Evolutionary conservation across 192 early-diverging fungal species (phyloP).

Genomic region (Helicostylum pulchrum): DNA sequence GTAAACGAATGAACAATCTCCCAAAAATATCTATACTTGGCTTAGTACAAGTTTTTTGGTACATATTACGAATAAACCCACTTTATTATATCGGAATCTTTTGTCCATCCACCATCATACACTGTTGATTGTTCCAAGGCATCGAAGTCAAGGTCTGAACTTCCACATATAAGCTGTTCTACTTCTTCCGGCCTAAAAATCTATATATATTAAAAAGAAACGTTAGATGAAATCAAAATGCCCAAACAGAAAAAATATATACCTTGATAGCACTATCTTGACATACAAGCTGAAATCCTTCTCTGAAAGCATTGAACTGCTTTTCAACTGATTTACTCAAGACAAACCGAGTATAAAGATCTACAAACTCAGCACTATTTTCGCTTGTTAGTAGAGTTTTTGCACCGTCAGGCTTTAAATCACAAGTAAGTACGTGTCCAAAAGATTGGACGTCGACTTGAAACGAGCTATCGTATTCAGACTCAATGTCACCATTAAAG

Average conservation of each 20-base stretch:
- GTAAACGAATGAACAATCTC: slow-evolving; percentile 76
- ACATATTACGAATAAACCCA: slow-evolving; percentile 18
- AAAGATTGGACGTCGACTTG: slow-evolving; percentile 70
- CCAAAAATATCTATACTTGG: slow-evolving; percentile 69
- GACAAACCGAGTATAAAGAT: slow-evolving; percentile 75
- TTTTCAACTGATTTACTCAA: slow-evolving; percentile 66
- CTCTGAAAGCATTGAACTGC: slow-evolving; percentile 76
- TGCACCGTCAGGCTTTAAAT: slow-evolving; percentile 66
- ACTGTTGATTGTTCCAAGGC: slow-evolving; percentile 73
- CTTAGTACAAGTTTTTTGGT: neutral
- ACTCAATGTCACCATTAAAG: slow-evolving; percentile 66
- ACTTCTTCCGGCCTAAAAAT: slow-evolving; percentile 87
- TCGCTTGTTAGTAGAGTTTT: slow-evolving; percentile 60
- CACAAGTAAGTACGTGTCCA: slow-evolving; percentile 58
- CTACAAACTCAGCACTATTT: slow-evolving; percentile 82
- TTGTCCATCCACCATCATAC: slow-evolving; percentile 83
- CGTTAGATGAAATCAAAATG: neutral
- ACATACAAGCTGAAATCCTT: slow-evolving; percentile 74
- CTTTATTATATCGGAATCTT: slow-evolving; percentile 60
- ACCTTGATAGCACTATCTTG: slow-evolving; percentile 63
- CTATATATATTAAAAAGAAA: slow-evolving; percentile 29
- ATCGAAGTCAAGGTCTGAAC: slow-evolving; percentile 78
- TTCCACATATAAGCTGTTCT: slow-evolving; percentile 85
- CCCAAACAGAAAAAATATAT: slow-evolving; percentile 6
- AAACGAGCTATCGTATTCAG: slow-evolving; percentile 78